Percentiles rank a stretch among this genome's conserved stretches.
phyloP scores from a whole-genome alignment of 768 basidiomycete species.

The Gelatoporia subvermispora region DNA sequence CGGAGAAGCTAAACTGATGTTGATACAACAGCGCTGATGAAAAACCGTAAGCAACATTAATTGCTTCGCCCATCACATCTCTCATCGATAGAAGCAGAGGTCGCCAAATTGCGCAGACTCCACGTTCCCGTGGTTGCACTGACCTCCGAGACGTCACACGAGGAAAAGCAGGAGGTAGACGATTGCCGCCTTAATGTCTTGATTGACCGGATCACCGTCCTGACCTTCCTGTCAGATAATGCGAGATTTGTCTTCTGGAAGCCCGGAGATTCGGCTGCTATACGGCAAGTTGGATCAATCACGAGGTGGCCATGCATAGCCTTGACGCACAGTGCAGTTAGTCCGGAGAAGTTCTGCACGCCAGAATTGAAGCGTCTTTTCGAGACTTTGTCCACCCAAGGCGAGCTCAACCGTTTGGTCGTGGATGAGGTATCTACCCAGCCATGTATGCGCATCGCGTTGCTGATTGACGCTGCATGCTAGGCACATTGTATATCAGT shows the following conservation, averaged over 20 bases:
- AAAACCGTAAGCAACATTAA: slow-evolving; percentile 54
- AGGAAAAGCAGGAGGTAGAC: slow-evolving; percentile 52
- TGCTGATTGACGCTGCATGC: not conserved
- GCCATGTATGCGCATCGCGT: not conserved
- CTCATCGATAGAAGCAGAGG: slow-evolving; percentile 39
- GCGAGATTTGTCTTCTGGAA: slow-evolving; percentile 53
- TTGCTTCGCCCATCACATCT: not conserved
- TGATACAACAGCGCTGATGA: slow-evolving; percentile 61
- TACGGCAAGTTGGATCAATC: slow-evolving; percentile 50
- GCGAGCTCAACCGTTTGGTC: slow-evolving; percentile 66
- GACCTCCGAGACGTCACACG: slow-evolving; percentile 56
- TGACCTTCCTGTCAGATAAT: slow-evolving; percentile 41
- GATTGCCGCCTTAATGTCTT: no score
- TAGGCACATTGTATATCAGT: slow-evolving; percentile 85
- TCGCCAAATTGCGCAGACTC: slow-evolving; percentile 51
- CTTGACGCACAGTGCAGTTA: slow-evolving; percentile 38
- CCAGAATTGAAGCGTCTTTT: slow-evolving; percentile 51
- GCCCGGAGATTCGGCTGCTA: slow-evolving; percentile 56
- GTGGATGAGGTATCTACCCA: slow-evolving; percentile 64
- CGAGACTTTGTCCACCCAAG: slow-evolving; percentile 43
- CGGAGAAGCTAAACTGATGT: not conserved
- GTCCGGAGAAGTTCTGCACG: slow-evolving; percentile 68
- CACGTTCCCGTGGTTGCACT: slow-evolving; percentile 56
- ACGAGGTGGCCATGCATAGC: not conserved
- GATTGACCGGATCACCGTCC: not conserved